Evolutionary conservation across 2,329 filamentous ascomycete species (phyloP), one percentile per base, ranked within the genome.

Genomic region (Lizonia empirigonia): DNA sequence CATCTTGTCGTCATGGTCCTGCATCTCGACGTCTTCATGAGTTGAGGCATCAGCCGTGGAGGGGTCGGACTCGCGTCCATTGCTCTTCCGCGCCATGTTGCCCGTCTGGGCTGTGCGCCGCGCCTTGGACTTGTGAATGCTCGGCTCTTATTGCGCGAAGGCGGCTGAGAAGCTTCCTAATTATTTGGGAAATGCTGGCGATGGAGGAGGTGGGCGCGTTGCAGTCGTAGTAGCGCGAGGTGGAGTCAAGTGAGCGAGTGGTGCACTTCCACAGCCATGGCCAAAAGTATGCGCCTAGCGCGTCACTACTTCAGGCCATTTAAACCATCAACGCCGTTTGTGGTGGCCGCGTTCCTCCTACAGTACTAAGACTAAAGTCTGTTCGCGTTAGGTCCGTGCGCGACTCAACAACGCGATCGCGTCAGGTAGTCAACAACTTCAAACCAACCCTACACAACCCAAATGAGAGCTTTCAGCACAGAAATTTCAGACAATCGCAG

Each of bases 71-170:
- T 69, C 67, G 24, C 60, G 58, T 49, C 67, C 59, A 44, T 68
- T 68, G 58, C 68, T 68, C 59, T 67, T 72, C 53, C 70, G 71
- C 63, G 72, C 69, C 72, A 75, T 75, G 45, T 62, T 70, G 70
- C 67, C 70, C 69, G 58, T 64, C 50, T 64, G 65, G 66, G 66
- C 69, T 60, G 47, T 56, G 60, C 59, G 64, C 67, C 62, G 63
- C 61, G 65, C 55, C 23, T 58, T 40, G 47, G 20, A 62, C 50
- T 50, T 46, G 48, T 36, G 37, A 36, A 52, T 50, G 53, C 48
- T 50, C 23, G 51, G 26, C 22, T 32, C 24, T 32, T 34, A 34
- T 42, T 52, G 55, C 24, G 10, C 30, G n/a, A 33, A 23, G 53
- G 26, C 55, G 37, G 33, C 19, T 34, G 44, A 30, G 19, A 33